Evolutionary conservation across 257 asterid species (phyloP), one percentile per base, ranked within the genome.

Genomic region (Ilex aquifolium): DNA sequence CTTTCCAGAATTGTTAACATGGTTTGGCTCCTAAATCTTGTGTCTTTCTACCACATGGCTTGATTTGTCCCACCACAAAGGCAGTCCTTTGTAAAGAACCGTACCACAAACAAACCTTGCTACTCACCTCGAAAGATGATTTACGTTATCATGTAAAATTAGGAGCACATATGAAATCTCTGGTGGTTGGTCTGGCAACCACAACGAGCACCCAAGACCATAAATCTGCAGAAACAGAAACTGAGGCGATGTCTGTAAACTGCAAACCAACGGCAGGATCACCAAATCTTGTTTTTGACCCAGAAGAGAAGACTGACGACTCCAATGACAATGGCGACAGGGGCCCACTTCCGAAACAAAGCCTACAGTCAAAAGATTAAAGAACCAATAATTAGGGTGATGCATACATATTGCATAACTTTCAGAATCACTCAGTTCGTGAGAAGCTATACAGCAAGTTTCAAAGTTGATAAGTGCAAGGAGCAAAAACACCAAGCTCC

Each of bases 311-410:
- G 81, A 66, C 82, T 77, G 63, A 91, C 98, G 57, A 91, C 88
- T 62, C 86, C 95, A 32, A 91, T 76, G 39, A 91, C 98, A 69
- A 91, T 69, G 39, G 92, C 98, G 57, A 88, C 90, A 0, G 98
- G 98, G 32, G 98, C 96, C 85, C 93, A 91, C 69, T 88, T 88
- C 57, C 90, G 95, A 69, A 91, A 86, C 82, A 91, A 74, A 74
- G 96, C 98, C 98, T 91, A 46, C 52, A 46, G 8, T 36, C 8
- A 36, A 36, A 36, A 46, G 52, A 46, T 10, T 4, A 46, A 10
- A 4, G 52, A 46, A 46, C 13, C 11, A 46, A 46, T 46, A 46
- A 42, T 10, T 10, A 10, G n/a, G 52, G 52, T 14, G n/a, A 46
- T 10, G 52, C 11, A 36, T 36, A 36, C 8, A 36, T 36, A 36